Evolutionary conservation across 805 yeast species (phyloP).

Genomic region (Jamesozyma spencerorum): DNA sequence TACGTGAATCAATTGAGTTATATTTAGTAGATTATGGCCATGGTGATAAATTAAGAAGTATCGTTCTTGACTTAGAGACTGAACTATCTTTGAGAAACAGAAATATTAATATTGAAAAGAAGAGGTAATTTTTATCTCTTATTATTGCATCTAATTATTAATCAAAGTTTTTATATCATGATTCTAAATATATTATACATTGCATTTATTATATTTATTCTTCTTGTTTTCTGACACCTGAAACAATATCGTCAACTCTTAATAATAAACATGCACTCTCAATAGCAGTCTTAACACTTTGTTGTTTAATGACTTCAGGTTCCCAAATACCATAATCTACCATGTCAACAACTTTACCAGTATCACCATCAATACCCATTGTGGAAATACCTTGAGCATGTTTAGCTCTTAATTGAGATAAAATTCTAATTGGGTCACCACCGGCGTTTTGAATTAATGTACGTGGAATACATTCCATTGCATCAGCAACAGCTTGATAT

Average conservation of each 20-base stretch:
- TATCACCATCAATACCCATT: slow-evolving; percentile 90
- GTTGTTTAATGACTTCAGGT: slow-evolving; percentile 96
- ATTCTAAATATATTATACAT: neutral
- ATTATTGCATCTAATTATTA: neutral
- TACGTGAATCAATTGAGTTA: slow-evolving; percentile 10
- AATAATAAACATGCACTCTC: slow-evolving; percentile 91
- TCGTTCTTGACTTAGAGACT: slow-evolving; percentile 32
- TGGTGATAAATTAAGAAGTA: slow-evolving; percentile 24
- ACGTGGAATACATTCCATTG: slow-evolving; percentile 96
- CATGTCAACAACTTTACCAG: slow-evolving; percentile 93
- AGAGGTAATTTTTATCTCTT: neutral
- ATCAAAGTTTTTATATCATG: neutral
- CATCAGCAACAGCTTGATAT: slow-evolving; percentile 96
- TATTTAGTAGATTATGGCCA: slow-evolving; percentile 8
- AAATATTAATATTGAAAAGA: neutral
- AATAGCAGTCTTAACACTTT: slow-evolving; percentile 93
- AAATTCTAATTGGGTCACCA: slow-evolving; percentile 83
- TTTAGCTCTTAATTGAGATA: slow-evolving; percentile 88
- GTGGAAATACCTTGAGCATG: slow-evolving; percentile 86
- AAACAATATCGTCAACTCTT: slow-evolving; percentile 95
- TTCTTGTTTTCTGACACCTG: slow-evolving; percentile 71
- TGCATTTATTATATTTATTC: slow-evolving; percentile 4
- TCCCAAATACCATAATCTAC: slow-evolving; percentile 96
- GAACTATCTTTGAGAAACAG: slow-evolving; percentile 17
- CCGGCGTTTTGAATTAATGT: slow-evolving; percentile 97